Evolutionary conservation across 805 yeast genomes (phyloP), one percentile per base, ranked within the genome.

Genomic region (Candida ponderosae): DNA sequence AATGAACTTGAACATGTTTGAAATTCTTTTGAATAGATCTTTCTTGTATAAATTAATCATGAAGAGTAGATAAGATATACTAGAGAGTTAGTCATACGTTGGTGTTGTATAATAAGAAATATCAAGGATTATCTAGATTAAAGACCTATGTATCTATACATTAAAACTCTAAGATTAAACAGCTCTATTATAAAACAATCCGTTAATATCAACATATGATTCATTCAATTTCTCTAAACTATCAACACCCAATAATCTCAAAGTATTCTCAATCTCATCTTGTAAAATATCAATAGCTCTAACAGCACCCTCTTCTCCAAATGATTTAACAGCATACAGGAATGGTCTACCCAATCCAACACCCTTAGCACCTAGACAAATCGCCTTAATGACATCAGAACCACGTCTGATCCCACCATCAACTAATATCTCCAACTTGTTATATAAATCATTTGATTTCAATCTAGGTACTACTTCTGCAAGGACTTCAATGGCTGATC

Each of bases 401-500:
- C 84, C 93, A 48, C 90, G 68, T 43, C 87, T 68, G 20, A 83
- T 66, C 28, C 93, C 93, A 36, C 94, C 93, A 51, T 84, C 93
- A 21, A 84, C 56, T 52, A 64, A 82, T 8, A 83, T 69, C 47
- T 80, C 84, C 35, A 81, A 63, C 41, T 72, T 70, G 32, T 69
- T 62, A 31, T 66, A 60, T 21, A 76, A 58, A 3, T 65, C 59
- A 15, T 54, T 54, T 35, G 58, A 54, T 31, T 60, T 64, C 40
- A 75, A 60, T 15, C 65, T 50, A 13, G 72, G 70, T 49, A 59
- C 66, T 19, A 76, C 63, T 41, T 79, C 81, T 5, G 70, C 73
- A 35, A 81, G 62, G 5, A 79, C 72, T 51, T 79, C 80, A 20
- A 81, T 61, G 1, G 84, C 74, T 0, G 87, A 74, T 45, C 68